Evolutionary conservation across 2,329 filamentous ascomycete species (phyloP), one percentile per base, ranked within the genome.

Genomic region (Stemphylium beticola): DNA sequence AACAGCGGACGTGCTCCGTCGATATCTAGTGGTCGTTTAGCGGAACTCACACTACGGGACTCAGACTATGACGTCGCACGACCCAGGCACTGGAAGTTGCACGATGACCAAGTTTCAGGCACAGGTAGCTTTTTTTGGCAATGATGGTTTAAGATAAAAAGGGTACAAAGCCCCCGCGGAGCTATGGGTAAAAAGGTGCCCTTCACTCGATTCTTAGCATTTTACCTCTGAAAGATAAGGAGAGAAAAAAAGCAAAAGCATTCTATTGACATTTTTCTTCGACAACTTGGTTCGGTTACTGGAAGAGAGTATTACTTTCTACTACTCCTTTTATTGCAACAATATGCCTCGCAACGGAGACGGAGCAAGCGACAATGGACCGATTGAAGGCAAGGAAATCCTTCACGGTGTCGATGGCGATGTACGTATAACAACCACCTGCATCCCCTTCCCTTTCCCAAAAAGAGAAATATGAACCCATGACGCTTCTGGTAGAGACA

Each of bases 321-420:
- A n/a, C n/a, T n/a, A n/a, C n/a, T n/a, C n/a, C n/a, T n/a, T n/a
- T n/a, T n/a, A n/a, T n/a, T n/a, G n/a, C n/a, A n/a, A n/a, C n/a
- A n/a, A n/a, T n/a, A n/a, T 78, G 76, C 75, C 76, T 64, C 75
- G 75, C 59, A 68, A 77, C 61, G 75, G 74, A 60, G 74, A 75
- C 61, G 74, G 75, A 60, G 72, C 70, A 49, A 64, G 69, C 18
- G 71, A 78, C 69, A 78, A 76, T 64, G 75, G 69, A 12, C 67
- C 74, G 54, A 69, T 73, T 38, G 75, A 77, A 53, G 74, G 69
- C 46, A 61, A 75, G 41, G 73, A 72, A 60, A 63, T 76, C 36
- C 60, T 74, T 38, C 76, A 78, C 55, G 76, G 76, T 48, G 68
- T 67, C 24, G 58, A 58, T 40, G 72, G 69, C 50, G 71, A 77